These are phyloP conservation scores for Emmonsiellopsis sp. DNA, from an alignment of 2,329 filamentous ascomycete genomes.

Conservation along the genomic window DNA sequence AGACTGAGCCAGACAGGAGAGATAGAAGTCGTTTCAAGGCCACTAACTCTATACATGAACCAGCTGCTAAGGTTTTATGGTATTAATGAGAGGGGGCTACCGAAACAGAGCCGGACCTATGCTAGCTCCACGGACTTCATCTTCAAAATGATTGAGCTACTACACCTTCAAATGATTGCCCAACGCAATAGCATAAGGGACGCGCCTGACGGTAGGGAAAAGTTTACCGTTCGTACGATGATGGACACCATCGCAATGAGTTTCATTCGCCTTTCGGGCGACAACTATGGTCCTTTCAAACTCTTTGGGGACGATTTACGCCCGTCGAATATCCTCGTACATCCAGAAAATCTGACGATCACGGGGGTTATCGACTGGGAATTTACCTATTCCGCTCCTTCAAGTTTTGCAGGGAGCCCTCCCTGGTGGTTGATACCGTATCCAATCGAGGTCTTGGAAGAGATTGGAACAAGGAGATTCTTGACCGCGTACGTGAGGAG, in stretches of 20 bases:
- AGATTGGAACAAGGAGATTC: not conserved
- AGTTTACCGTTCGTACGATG: not conserved
- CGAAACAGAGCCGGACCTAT: not conserved
- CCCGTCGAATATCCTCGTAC: not conserved
- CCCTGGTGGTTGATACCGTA: not conserved
- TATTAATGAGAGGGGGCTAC: not conserved
- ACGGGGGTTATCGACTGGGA: not conserved
- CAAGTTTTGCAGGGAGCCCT: not conserved
- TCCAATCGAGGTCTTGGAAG: not conserved
- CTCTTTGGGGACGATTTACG: not conserved
- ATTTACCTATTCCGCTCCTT: not conserved
- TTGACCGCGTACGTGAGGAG: not conserved
- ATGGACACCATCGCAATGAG: not conserved
- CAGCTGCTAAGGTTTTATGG: not conserved
- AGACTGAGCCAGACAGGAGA: not conserved
- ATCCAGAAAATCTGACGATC: not conserved
- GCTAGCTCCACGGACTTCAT: not conserved
- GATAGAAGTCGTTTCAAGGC: not conserved
- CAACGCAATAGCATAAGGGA: not conserved
- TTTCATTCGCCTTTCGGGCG: not conserved
- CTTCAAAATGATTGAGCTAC: not conserved
- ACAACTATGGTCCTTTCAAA: not conserved
- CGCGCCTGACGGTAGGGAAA: not conserved
- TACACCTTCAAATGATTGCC: not conserved
- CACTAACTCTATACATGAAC: not conserved